Evolutionary conservation across 305 asterid species (phyloP).

Genomic region (Lippia alba): DNA sequence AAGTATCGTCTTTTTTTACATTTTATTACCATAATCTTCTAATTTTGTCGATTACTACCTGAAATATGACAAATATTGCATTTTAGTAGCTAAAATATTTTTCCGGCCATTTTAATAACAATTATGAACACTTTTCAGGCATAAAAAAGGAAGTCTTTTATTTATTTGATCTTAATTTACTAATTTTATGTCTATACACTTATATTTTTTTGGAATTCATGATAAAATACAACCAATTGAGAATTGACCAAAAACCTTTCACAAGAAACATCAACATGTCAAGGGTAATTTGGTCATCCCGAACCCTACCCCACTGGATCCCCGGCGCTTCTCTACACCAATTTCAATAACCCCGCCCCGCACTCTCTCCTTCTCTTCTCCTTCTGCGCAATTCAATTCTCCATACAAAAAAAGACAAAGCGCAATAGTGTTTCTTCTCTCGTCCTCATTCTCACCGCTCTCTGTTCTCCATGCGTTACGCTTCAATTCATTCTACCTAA

Average conservation of each 20-base stretch:
- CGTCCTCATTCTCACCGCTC: conserved; percentile 33
- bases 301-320: conserved; percentile 29
- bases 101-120: too few species aligned
- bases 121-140: too few species aligned
- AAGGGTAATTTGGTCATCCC: conserved; percentile 37
- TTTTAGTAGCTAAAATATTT: too few species aligned
- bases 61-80: too few species aligned
- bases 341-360: conserved; percentile 49
- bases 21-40: too few species aligned
- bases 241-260: neutral
- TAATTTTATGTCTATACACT: too few species aligned
- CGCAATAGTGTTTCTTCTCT: conserved; percentile 22
- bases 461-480: conserved; percentile 14
- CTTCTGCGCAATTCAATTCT: conserved; percentile 18
- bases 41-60: too few species aligned
- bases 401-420: conserved; percentile 7
- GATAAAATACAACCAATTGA: conserved; percentile 1
- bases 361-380: conserved; percentile 20
- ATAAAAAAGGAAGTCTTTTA: too few species aligned
- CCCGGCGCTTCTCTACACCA: conserved; percentile 34
- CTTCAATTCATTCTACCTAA: conserved; percentile 31
- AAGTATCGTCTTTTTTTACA: too few species aligned
- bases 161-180: too few species aligned
- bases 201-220: too few species aligned
- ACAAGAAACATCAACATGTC: neutral